A percentile compares a stretch with the other conserved stretches of the same genome.
Conservation (phyloP, 2,329 filamentous ascomycete genomes). For the Aureobasidium sp. region DNA sequence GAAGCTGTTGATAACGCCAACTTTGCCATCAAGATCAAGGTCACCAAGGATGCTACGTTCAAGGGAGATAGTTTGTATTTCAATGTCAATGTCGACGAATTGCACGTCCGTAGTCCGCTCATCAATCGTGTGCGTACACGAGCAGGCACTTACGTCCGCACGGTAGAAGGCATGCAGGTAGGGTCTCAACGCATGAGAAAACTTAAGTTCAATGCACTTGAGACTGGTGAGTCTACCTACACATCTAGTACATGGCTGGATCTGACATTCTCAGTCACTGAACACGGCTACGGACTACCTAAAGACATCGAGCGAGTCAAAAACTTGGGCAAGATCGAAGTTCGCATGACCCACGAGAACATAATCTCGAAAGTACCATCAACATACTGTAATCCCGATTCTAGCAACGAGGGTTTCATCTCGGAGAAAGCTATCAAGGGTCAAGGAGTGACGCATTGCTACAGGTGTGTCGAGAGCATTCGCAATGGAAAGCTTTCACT, state of each 20-base stretch:
- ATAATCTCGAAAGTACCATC: too few species aligned
- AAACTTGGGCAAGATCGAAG: not conserved
- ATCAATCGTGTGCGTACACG: not conserved
- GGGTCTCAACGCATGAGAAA: not conserved
- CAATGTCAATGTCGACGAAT: slow-evolving; percentile 14
- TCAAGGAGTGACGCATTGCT: slow-evolving; percentile 14
- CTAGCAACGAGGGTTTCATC: not conserved
- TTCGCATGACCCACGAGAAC: not conserved
- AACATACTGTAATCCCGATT: too few species aligned
- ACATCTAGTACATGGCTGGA: not conserved
- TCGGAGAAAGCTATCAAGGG: slow-evolving; percentile 19
- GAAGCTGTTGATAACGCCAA: slow-evolving; percentile 15
- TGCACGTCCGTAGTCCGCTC: not conserved
- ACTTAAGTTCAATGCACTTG: not conserved
- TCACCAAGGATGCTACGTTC: not conserved
- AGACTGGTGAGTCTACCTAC: not conserved
- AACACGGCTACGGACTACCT: not conserved
- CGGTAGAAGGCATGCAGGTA: not conserved
- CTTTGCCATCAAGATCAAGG: slow-evolving; percentile 15
- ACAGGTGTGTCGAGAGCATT: slow-evolving; percentile 1
- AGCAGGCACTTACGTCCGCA: not conserved
- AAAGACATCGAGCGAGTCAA: not conserved
- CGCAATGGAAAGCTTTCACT: too few species aligned
- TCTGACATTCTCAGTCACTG: not conserved
- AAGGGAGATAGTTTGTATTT: slow-evolving; percentile 14